Conservation (phyloP, 495 filamentous ascomycete genomes). For the Lasiosphaeria ovina region DNA sequence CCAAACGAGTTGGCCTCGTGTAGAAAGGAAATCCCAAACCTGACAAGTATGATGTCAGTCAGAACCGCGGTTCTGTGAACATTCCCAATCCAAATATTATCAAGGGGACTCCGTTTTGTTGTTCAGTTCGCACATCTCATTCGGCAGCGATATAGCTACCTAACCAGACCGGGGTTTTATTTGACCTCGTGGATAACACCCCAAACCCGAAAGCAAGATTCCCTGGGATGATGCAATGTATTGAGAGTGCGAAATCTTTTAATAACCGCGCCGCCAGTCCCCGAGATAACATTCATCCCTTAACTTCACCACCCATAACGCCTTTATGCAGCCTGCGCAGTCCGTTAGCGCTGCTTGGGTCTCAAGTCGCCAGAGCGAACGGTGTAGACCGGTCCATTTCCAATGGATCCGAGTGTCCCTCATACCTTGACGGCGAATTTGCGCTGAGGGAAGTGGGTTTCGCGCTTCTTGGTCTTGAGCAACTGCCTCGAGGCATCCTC, state of each 20-base stretch:
- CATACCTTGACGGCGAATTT: slow-evolving; percentile 97
- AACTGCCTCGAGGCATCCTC: slow-evolving; percentile 78
- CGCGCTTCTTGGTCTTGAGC: slow-evolving; percentile 91
- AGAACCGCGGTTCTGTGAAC: neutral
- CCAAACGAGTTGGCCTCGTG: too few species aligned
- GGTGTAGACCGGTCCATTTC: neutral
- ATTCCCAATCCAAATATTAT: slow-evolving; percentile 5
- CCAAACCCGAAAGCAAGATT: slow-evolving; percentile 37
- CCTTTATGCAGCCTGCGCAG: slow-evolving; percentile 28
- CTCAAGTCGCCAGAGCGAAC: neutral
- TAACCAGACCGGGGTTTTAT: slow-evolving; percentile 35
- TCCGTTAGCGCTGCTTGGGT: slow-evolving; percentile 23
- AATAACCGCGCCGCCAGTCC: slow-evolving; percentile 35
- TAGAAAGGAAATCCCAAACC: neutral
- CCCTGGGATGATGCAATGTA: slow-evolving; percentile 38
- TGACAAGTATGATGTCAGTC: neutral
- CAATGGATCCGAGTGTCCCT: neutral
- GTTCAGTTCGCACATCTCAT: slow-evolving; percentile 35
- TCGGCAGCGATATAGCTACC: slow-evolving; percentile 38
- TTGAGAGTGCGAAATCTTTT: slow-evolving; percentile 37
- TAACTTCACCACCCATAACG: slow-evolving; percentile 20
- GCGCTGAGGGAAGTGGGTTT: slow-evolving; percentile 93
- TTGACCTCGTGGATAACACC: slow-evolving; percentile 37
- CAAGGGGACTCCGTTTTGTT: slow-evolving; percentile 15
- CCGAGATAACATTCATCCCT: slow-evolving; percentile 35